phyloP scores from a whole-genome alignment of 2,329 filamentous ascomycete species.

The Talaromyces sp. region DNA sequence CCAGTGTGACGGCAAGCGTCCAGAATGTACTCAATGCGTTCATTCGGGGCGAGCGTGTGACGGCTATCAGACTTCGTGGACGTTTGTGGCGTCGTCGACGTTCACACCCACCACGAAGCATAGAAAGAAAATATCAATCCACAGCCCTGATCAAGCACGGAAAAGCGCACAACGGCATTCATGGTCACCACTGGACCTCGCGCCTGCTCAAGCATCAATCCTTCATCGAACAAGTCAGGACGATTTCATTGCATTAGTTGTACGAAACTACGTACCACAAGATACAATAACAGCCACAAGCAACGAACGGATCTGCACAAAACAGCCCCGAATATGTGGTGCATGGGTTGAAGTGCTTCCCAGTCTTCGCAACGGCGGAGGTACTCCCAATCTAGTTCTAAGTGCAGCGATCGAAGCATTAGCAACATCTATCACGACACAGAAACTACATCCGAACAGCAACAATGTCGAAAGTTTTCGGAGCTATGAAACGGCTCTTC shows the following conservation, averaged over 20 bases:
- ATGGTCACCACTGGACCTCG: too few relatives aligned
- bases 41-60: slow-evolving; percentile 24
- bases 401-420: not conserved
- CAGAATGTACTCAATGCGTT: slow-evolving; percentile 27
- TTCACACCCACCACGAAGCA: slow-evolving; percentile 11
- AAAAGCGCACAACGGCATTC: too few relatives aligned
- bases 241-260: not conserved
- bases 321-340: slow-evolving; percentile 35
- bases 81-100: slow-evolving; percentile 21
- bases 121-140: not conserved
- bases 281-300: not conserved
- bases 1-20: slow-evolving; percentile 28
- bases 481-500: not conserved
- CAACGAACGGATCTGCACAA: not conserved
- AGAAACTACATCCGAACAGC: not conserved
- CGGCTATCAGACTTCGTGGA: slow-evolving; percentile 25
- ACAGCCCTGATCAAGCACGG: too few relatives aligned
- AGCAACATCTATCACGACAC: not conserved
- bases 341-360: slow-evolving; percentile 43
- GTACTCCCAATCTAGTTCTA: slow-evolving; percentile 15
- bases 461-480: not conserved
- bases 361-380: slow-evolving; percentile 24
- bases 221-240: not conserved
- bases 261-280: slow-evolving; percentile 1
- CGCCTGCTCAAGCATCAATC: not conserved